Base-by-base conservation (phyloP, 2,329 filamentous ascomycete species). In the Rhinocladiella mackenziei region DNA sequence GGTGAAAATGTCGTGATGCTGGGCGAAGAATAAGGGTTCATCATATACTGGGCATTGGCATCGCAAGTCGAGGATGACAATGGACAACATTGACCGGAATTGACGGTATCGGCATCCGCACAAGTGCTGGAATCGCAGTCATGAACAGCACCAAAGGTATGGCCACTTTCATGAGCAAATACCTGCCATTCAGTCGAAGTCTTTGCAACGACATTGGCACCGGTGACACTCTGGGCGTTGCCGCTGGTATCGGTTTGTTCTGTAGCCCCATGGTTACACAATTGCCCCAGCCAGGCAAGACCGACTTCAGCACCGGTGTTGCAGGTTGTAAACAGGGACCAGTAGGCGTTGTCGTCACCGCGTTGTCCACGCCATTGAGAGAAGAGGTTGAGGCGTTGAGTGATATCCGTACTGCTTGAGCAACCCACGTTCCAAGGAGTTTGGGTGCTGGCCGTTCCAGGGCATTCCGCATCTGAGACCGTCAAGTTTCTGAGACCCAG, bases 81-180 rank as follows among this genome's bases (percentile, higher is more conserved):
- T 0, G 89, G 92, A 58, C 92, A 98, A 65, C 92, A 98, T 60
- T 81, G 76, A 30, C 81, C 79, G 1, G 78, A 70, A 42, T 67
- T 72, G 53, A 81, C 75, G 1, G 69, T 67, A 26, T 78, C 77
- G 14, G 77, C 73, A 47, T 86, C 75, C 5, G 60, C 58, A 62
- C 91, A 97, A 2, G 83, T 76, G n/a, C 65, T 51, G 0, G 71
- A 62, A 2, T 80, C 84, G 65, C 92, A 98, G 66, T 98, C 92
- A 65, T 98, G 92, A 7, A 96, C 88, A 4, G 91, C 92, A 33
- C 91, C 91, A 64, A 95, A 97, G 0, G 89, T 97, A 64, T 97
- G 91, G 1, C 89, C 91, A 2, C 83, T 83, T 66, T 97, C 91
- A 62, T 97, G 91, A 20, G 91, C 91, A 65, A 97, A 87, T 46